Percentiles rank a stretch among this genome's conserved stretches.
These are phyloP conservation scores for Candida argentea DNA, from an alignment of 805 yeast species.

Conservation along the genomic window DNA sequence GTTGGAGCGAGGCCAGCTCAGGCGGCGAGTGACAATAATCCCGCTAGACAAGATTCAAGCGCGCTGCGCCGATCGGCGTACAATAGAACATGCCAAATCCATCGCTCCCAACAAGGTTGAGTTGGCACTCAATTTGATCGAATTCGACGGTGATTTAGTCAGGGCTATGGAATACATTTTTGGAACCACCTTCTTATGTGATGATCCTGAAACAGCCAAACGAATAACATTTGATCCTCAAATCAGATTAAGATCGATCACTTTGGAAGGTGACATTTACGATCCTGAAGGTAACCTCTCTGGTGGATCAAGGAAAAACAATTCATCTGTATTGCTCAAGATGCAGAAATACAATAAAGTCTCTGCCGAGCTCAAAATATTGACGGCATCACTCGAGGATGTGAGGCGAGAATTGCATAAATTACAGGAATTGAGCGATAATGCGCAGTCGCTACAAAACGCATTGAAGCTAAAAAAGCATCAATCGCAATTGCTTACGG, in stretches of 20 bases:
- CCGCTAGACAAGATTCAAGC: slow-evolving; percentile 83
- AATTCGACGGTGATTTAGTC: slow-evolving; percentile 57
- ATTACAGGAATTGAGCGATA: slow-evolving; percentile 34
- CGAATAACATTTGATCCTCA: slow-evolving; percentile 78
- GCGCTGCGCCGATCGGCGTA: slow-evolving; percentile 38
- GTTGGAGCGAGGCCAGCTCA: slow-evolving; percentile 66
- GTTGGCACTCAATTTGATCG: slow-evolving; percentile 74
- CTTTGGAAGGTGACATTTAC: slow-evolving; percentile 86
- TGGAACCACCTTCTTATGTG: slow-evolving; percentile 82
- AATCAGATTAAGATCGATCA: slow-evolving; percentile 72
- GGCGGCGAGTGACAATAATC: slow-evolving; percentile 79
- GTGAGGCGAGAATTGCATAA: slow-evolving; percentile 31
- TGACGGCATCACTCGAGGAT: slow-evolving; percentile 33
- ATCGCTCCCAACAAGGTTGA: slow-evolving; percentile 80
- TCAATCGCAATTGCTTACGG: slow-evolving; percentile 45
- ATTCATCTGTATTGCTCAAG: slow-evolving; percentile 48
- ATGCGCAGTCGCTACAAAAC: slow-evolving; percentile 48
- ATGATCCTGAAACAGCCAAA: slow-evolving; percentile 82
- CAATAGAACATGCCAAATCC: slow-evolving; percentile 58
- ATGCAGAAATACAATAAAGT: slow-evolving; percentile 55
- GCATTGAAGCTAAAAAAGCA: slow-evolving; percentile 49
- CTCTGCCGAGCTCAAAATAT: slow-evolving; percentile 23
- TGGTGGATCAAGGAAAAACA: slow-evolving; percentile 76
- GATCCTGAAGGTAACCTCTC: slow-evolving; percentile 95
- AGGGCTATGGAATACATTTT: slow-evolving; percentile 88